These are phyloP conservation scores for Phylloporus sp. DNA, from an alignment of 1,284 basidiomycete genomes.

Conservation along the genomic window DNA sequence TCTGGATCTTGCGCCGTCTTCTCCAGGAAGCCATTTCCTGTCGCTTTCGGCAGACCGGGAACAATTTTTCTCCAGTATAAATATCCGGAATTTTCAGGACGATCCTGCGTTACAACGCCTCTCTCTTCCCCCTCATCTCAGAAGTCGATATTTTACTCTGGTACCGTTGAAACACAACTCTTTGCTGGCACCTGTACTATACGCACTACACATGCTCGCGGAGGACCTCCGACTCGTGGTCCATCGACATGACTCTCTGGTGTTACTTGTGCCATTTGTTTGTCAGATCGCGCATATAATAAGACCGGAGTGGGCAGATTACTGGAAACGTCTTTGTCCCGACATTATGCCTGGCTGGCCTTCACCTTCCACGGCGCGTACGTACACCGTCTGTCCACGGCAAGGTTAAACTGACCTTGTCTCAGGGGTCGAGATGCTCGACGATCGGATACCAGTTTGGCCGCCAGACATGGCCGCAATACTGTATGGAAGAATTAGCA, in stretches of 20 bases:
- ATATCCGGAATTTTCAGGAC: conserved; percentile 55
- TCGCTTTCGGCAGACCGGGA: conserved; percentile 30
- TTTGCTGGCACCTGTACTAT: conserved; percentile 57
- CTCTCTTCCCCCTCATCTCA: conserved; percentile 41
- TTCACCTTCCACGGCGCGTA: conserved; percentile 48
- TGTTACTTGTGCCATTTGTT: conserved; percentile 66
- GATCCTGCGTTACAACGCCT: conserved; percentile 59
- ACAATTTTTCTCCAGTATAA: conserved; percentile 35
- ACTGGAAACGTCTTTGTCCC: conserved; percentile 81
- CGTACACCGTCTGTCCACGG: conserved; percentile 22
- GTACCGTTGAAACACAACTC: conserved; percentile 41
- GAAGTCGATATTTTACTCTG: conserved; percentile 30
- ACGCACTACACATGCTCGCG: conserved; percentile 77
- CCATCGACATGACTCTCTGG: conserved; percentile 57
- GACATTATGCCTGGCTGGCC: conserved; percentile 61
- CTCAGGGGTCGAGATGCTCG: conserved; percentile 50
- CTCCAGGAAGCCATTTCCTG: conserved; percentile 9
- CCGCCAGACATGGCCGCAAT: conserved; percentile 68
- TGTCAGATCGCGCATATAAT: conserved; percentile 68
- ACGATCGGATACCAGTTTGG: conserved; percentile 72
- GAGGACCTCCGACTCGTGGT: conserved; percentile 68
- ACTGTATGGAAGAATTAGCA: conserved; percentile 65
- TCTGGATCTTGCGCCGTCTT: conserved; percentile 47
- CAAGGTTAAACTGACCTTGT: conserved; percentile 11
- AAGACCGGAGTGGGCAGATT: conserved; percentile 85